Evolutionary conservation across 805 yeast genomes (phyloP).

Genomic region (Ogataea sp.): DNA sequence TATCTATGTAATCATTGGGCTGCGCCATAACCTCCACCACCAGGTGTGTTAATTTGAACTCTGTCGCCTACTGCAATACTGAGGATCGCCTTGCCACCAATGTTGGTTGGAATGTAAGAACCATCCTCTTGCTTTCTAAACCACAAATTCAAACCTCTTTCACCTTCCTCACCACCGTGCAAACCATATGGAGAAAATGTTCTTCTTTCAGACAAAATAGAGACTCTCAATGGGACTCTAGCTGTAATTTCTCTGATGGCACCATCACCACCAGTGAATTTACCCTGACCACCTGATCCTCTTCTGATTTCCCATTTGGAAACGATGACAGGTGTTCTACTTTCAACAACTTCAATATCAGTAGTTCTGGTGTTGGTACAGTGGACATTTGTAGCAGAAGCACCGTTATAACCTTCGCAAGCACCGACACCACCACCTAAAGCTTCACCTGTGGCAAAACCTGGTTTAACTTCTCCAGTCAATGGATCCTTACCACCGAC

Average conservation of each 20-base stretch:
- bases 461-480: constrained; percentile 31
- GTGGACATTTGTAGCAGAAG: constrained; percentile 42
- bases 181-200: constrained; percentile 38
- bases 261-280: constrained; percentile 40
- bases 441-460: constrained; percentile 48
- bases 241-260: constrained; percentile 38
- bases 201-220: constrained; percentile 36
- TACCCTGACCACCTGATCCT: constrained; percentile 42
- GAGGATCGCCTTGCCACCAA: constrained; percentile 21
- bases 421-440: constrained; percentile 51
- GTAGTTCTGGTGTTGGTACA: constrained; percentile 49
- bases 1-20: background rate
- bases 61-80: constrained; percentile 22
- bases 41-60: constrained; percentile 25
- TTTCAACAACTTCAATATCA: constrained; percentile 45
- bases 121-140: constrained; percentile 12
- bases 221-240: constrained; percentile 23
- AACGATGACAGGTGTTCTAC: constrained; percentile 41
- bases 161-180: constrained; percentile 34
- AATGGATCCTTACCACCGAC: constrained; percentile 32
- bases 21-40: constrained; percentile 31
- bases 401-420: constrained; percentile 36
- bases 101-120: constrained; percentile 14
- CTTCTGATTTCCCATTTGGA: constrained; percentile 34
- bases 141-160: constrained; percentile 28